phyloP scores from a whole-genome alignment of 306 rosid genomes.

The Elaeagnus macrophylla region DNA sequence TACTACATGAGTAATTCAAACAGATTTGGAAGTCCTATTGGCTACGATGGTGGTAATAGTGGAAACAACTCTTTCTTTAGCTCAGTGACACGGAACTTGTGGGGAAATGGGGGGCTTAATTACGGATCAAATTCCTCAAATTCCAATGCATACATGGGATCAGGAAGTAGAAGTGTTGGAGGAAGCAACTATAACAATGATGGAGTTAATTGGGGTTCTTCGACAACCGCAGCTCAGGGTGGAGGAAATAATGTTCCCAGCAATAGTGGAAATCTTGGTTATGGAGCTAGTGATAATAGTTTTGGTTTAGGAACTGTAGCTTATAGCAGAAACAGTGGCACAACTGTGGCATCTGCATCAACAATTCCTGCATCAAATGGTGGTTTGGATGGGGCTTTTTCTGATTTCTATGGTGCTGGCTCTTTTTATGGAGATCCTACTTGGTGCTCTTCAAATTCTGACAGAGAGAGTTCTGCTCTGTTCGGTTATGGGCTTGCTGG shows the following conservation, averaged over 20 bases:
- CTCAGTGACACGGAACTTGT: slow-evolving; percentile 60
- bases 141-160: slow-evolving; percentile 62
- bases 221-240: slow-evolving; percentile 54
- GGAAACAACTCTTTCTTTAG: slow-evolving; percentile 74
- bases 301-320: slow-evolving; percentile 69
- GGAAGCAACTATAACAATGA: slow-evolving; percentile 60
- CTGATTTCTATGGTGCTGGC: slow-evolving; percentile 52
- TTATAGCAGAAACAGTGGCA: slow-evolving; percentile 66
- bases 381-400: slow-evolving; percentile 65
- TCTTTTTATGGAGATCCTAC: slow-evolving; percentile 78
- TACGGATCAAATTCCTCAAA: slow-evolving; percentile 48
- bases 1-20: slow-evolving; percentile 54
- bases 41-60: slow-evolving; percentile 61
- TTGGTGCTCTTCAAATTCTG: slow-evolving; percentile 77
- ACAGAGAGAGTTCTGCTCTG: slow-evolving; percentile 72
- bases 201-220: slow-evolving; percentile 74
- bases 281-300: slow-evolving; percentile 59
- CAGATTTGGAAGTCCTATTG: slow-evolving; percentile 53
- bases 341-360: slow-evolving; percentile 48
- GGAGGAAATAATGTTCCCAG: slow-evolving; percentile 52
- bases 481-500: slow-evolving; percentile 79
- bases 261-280: slow-evolving; percentile 53
- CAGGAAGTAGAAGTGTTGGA: slow-evolving; percentile 63
- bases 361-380: slow-evolving; percentile 72
- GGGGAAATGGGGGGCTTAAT: slow-evolving; percentile 67